Base-by-base conservation (phyloP, 2,329 filamentous ascomycete genomes). In the Cladophialophora exuberans region DNA sequence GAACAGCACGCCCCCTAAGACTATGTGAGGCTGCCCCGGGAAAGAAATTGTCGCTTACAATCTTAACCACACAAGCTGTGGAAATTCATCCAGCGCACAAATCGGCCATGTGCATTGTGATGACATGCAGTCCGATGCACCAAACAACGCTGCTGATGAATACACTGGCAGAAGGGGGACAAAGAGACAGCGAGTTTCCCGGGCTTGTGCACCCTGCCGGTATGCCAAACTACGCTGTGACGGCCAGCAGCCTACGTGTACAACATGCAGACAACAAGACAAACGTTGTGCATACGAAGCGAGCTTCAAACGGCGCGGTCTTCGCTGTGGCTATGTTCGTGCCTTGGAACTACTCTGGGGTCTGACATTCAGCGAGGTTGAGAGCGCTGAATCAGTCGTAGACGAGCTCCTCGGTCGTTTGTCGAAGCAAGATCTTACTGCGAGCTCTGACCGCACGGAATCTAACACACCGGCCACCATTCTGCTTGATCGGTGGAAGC, bases 321-420 rank as follows among this genome's bases (percentile, higher is more conserved):
- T 76, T 11, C 72, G 72, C 1, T 72, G 74, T 58, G 73, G 73
- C 22, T 76, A 76, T 62, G 73, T 76, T 31, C 72, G 73, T n/a
- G 72, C 72, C 2, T 51, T 76, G 45, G 73, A 76, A 59, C 74
- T 73, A 57, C 65, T 76, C 15, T 75, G 72, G 71, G 72, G 72
- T 3, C 57, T 76, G 31, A 69, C 71, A 2, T 67, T 74, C 31
- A 72, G 69, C 56, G 74, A 74, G 28, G 71, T 75, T 44, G 72
- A 73, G 36, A 72, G 72, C 3, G 69, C 15, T 11, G 39, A 43
- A 15, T 11, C 35, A 9, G 35, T 17, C 7, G 35, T 38, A 6
- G 35, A 38, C 6, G 6, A 6, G 7, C 15, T 38, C 9, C 35
- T 38, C 6, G 15, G 35, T 17, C 6, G 35, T 9, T 9, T 17